These are phyloP conservation scores for Auricularia cornea DNA, from an alignment of 768 basidiomycete genomes.

Conservation along the genomic window DNA sequence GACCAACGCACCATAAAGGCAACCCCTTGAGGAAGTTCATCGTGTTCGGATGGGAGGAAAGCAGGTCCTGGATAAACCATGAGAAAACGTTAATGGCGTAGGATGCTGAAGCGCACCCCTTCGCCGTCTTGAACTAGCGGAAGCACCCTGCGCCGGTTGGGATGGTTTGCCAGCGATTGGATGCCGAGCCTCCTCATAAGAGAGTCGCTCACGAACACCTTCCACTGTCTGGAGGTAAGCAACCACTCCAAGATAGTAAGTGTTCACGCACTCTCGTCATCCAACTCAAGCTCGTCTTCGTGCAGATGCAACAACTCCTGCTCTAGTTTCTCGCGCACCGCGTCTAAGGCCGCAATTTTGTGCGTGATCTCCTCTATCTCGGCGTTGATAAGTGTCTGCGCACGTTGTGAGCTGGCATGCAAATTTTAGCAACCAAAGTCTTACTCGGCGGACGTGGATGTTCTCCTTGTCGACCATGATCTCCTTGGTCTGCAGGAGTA, in stretches of 20 bases:
- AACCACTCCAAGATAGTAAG: slow-evolving; percentile 1
- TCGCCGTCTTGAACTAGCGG: slow-evolving; percentile 57
- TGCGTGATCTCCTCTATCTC: slow-evolving; percentile 85
- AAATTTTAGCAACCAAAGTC: too few species aligned
- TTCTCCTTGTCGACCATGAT: slow-evolving; percentile 91
- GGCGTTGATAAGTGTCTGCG: slow-evolving; percentile 70
- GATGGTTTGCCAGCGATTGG: slow-evolving; percentile 20
- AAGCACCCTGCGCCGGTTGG: slow-evolving; percentile 29
- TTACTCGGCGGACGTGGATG: slow-evolving; percentile 75
- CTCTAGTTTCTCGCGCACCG: slow-evolving; percentile 71
- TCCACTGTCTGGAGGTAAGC: slow-evolving; percentile 46
- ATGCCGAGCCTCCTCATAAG: slow-evolving; percentile 49
- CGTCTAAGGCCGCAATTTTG: slow-evolving; percentile 82
- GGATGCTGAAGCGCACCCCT: slow-evolving; percentile 39
- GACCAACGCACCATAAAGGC: slow-evolving; percentile 85
- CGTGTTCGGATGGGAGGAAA: slow-evolving; percentile 95
- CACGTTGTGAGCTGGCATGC: too few species aligned
- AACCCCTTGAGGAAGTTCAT: slow-evolving; percentile 85
- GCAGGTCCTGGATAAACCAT: slow-evolving; percentile 57
- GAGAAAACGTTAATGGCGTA: background rate
- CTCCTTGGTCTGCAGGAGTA: slow-evolving; percentile 75
- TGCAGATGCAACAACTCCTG: slow-evolving; percentile 76
- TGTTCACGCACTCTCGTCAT: slow-evolving; percentile 74
- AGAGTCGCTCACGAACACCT: slow-evolving; percentile 79
- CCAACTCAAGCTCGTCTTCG: slow-evolving; percentile 94